A percentile compares a stretch with the other conserved stretches of the same genome.
phyloP scores from a whole-genome alignment of 441 rosid species.

The Pelargonium cotyledonis region DNA sequence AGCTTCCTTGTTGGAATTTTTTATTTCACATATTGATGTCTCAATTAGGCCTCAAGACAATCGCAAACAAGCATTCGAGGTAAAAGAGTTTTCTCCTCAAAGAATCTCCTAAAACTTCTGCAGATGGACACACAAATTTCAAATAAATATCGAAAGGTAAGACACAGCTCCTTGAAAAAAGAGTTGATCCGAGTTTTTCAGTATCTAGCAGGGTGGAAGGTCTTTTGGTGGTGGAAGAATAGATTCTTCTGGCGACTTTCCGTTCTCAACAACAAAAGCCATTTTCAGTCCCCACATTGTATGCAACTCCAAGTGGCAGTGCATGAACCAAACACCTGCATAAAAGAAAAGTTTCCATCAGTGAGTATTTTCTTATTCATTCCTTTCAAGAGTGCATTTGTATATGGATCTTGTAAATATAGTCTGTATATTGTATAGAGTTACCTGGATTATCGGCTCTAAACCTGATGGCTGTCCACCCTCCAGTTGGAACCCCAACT shows the following conservation, averaged over 20 bases:
- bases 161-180: slow-evolving; percentile 19
- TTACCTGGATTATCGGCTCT: slow-evolving; percentile 65
- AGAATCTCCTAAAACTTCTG: slow-evolving; percentile 24
- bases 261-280: slow-evolving; percentile 53
- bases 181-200: slow-evolving; percentile 9
- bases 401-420: not conserved
- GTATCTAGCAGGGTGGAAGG: slow-evolving; percentile 46
- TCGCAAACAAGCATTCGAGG: slow-evolving; percentile 15
- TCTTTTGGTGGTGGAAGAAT: slow-evolving; percentile 47
- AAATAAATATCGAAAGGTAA: slow-evolving; percentile 13
- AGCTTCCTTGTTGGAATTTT: slow-evolving; percentile 15
- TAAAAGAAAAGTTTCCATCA: not conserved
- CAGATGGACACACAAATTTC: slow-evolving; percentile 14
- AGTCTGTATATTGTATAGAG: not conserved
- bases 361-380: not conserved
- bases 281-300: slow-evolving; percentile 52
- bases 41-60: slow-evolving; percentile 17
- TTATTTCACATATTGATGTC: slow-evolving; percentile 14
- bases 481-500: slow-evolving; percentile 60
- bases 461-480: slow-evolving; percentile 63
- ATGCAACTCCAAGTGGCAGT: slow-evolving; percentile 66
- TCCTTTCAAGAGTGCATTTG: not conserved
- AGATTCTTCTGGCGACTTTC: slow-evolving; percentile 37
- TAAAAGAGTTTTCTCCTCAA: slow-evolving; percentile 11
- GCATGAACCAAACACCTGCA: slow-evolving; percentile 51